phyloP scores from a whole-genome alignment of 2,329 filamentous ascomycete genomes.

The Teratosphaeria nubilosa region DNA sequence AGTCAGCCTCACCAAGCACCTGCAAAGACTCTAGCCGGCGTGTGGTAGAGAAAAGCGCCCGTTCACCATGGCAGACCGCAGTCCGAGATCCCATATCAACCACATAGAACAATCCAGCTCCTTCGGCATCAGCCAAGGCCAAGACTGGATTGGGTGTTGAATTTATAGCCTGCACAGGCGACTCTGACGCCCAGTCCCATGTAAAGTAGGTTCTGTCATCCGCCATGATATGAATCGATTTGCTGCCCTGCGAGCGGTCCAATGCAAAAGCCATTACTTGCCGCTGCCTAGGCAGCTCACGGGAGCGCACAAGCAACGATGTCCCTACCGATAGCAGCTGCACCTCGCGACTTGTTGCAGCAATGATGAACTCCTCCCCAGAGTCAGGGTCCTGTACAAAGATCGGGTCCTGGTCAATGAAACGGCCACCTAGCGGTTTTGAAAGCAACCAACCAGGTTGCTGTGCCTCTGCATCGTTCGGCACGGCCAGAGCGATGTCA shows the following conservation, averaged over 20 bases:
- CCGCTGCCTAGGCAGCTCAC: slow-evolving; percentile 45
- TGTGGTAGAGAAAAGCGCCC: slow-evolving; percentile 27
- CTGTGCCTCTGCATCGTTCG: not conserved
- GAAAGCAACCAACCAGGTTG: slow-evolving; percentile 37
- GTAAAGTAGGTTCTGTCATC: slow-evolving; percentile 39
- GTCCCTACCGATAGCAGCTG: slow-evolving; percentile 56
- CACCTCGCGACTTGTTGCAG: slow-evolving; percentile 21
- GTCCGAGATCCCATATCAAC: not conserved
- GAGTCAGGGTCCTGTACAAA: slow-evolving; percentile 40
- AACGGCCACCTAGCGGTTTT: slow-evolving; percentile 44
- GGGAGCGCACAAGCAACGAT: slow-evolving; percentile 67
- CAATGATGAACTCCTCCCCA: slow-evolving; percentile 18
- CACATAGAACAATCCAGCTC: not conserved
- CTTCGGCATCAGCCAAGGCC: not conserved
- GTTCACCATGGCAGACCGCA: not conserved
- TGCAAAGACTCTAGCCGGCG: slow-evolving; percentile 28
- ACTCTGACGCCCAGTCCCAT: slow-evolving; percentile 47
- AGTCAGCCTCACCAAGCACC: slow-evolving; percentile 44
- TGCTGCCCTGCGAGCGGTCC: slow-evolving; percentile 37
- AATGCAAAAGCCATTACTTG: slow-evolving; percentile 43
- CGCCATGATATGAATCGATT: slow-evolving; percentile 44
- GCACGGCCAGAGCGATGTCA: not conserved
- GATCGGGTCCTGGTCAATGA: slow-evolving; percentile 46
- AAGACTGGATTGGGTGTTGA: not conserved
- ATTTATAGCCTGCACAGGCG: not conserved